Evolutionary conservation across 208 protist genomes (phyloP), one percentile per base, ranked within the genome.

Genomic region (Borovskyia barvae): DNA sequence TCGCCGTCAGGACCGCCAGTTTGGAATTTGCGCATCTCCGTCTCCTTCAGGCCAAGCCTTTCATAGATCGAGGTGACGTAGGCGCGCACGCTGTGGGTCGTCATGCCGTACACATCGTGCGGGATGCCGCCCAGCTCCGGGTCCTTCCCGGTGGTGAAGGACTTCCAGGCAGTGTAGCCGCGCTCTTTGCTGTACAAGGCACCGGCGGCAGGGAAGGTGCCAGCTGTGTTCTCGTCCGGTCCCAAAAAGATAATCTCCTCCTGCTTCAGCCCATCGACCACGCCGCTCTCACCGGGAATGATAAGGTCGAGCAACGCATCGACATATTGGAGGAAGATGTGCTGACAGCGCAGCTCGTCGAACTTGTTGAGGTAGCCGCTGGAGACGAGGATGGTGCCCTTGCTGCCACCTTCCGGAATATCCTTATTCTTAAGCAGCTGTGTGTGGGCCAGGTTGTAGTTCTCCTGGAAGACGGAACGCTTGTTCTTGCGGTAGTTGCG

Each of bases 371-470:
- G 58, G 75, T 86, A 87, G 58, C 75, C 63, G 56, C 72, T 80
- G 48, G 82, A 82, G 20, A 94, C 77, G n/a, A 96, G 82, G 41
- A 96, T 88, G 0, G 92, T 98, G 36, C 94, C 96, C 84, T 98
- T 98, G 63, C 87, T 96, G 40, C 97, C 97, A 61, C 92, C 93
- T 70, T 99, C 97, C 24, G 97, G 94, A 52, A 99, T 98, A 70
- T 99, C 97, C 78, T 98, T 98, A 75, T 98, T 98, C 81, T 98
- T 98, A 24, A 89, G 78, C 58, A 97, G 77, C 80, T 98, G 96
- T 11, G 96, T 98, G 56, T 77, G 66, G 40, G 97, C 97, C 20
- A 99, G 92, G 77, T 97, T 97, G 91, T 98, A 98, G 77, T 97
- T 97, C 65, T 99, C 96, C 72, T 97, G 92, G 65, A 99, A 98